Evolutionary conservation across 1,284 basidiomycete species (phyloP).

Genomic region (Papiliotrema flavescens): DNA sequence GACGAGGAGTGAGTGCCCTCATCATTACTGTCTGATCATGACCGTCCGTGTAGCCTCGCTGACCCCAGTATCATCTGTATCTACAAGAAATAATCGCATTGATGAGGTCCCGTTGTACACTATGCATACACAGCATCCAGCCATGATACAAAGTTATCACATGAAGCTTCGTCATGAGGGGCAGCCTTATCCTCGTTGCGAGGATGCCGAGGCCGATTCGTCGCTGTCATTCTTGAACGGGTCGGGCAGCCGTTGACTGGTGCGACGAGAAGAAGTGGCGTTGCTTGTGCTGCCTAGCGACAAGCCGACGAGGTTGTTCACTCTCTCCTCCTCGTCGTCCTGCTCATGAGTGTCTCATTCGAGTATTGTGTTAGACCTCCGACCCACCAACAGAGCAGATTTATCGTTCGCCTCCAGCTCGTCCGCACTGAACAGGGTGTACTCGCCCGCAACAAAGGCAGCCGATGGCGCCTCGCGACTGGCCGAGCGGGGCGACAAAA

Average conservation of each 20-base stretch:
- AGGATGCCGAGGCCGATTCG: background rate
- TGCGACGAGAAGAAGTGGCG: background rate
- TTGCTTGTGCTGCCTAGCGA: background rate
- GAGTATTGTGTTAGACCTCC: background rate
- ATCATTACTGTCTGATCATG: too few species aligned
- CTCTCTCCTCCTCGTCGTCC: background rate
- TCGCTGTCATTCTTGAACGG: conserved; percentile 1
- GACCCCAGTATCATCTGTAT: conserved; percentile 42
- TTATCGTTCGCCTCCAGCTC: background rate
- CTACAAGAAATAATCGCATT: conserved; percentile 36
- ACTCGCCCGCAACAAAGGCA: background rate
- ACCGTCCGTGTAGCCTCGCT: background rate
- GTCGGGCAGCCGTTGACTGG: background rate
- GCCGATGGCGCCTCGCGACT: background rate
- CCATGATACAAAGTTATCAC: background rate
- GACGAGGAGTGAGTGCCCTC: conserved; percentile 64
- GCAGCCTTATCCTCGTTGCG: background rate
- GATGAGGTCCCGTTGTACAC: background rate
- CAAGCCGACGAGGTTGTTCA: conserved; percentile 1
- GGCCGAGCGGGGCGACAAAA: background rate
- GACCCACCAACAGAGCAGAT: background rate
- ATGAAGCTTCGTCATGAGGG: background rate
- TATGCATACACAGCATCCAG: too few species aligned
- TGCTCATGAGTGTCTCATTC: background rate
- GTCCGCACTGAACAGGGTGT: conserved; percentile 1